Evolutionary conservation across 176 grass and related monocot genomes (phyloP).

Genomic region (Otatea glauca): DNA sequence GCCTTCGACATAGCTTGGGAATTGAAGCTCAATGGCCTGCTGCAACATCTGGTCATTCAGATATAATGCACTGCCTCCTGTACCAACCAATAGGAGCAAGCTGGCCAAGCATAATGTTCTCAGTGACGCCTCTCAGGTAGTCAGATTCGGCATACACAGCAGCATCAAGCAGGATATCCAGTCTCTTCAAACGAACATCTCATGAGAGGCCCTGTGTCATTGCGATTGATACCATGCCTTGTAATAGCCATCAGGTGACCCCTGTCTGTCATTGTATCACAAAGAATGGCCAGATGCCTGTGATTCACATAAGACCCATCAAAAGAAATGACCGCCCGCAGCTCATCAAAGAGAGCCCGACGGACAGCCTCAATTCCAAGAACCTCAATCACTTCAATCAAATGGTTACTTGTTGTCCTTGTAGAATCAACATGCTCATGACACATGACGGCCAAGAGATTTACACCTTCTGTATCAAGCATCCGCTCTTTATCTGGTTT

Average conservation of each 20-base stretch:
- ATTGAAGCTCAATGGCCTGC: conserved; percentile 95
- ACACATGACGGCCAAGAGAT: conserved; percentile 95
- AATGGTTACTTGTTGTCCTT: conserved; percentile 95
- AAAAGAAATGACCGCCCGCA: conserved; percentile 96
- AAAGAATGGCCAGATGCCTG: conserved; percentile 95
- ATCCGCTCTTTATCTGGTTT: conserved; percentile 86
- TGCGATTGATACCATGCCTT: conserved; percentile 92
- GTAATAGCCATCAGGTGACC: conserved; percentile 97
- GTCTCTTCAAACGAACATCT: conserved; percentile 96
- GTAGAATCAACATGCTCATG: conserved; percentile 95
- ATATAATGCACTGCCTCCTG: conserved; percentile 79
- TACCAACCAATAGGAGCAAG: conserved; percentile 91
- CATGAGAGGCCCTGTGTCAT: conserved; percentile 91
- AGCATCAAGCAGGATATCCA: conserved; percentile 90
- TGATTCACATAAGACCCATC: conserved; percentile 98
- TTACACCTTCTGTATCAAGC: conserved; percentile 98
- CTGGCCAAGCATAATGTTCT: conserved; percentile 97
- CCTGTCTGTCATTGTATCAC: conserved; percentile 95
- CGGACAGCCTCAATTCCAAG: conserved; percentile 97
- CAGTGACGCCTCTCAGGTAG: conserved; percentile 77
- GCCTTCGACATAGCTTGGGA: conserved; percentile 84
- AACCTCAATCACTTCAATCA: conserved; percentile 97
- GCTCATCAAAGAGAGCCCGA: conserved; percentile 79
- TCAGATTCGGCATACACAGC: conserved; percentile 93
- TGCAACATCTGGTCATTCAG: conserved; percentile 94